Evolutionary conservation across 495 filamentous ascomycete genomes (phyloP).

Genomic region (Neurospora pannonica): DNA sequence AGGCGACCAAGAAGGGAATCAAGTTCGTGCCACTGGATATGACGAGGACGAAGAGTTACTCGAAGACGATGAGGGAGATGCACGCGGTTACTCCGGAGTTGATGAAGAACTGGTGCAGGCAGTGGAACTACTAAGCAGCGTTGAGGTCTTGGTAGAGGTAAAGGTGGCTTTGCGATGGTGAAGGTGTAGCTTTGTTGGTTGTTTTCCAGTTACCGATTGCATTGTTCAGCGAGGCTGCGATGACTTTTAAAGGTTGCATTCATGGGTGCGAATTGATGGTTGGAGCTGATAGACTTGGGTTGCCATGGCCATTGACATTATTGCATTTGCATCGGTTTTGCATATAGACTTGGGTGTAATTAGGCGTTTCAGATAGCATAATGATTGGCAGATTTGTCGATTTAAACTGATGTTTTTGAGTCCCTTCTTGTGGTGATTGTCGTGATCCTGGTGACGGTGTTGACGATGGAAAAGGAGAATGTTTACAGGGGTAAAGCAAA

Average conservation of each 20-base stretch:
- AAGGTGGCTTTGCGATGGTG: not conserved
- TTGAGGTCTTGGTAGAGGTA: not conserved
- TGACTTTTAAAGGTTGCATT: not conserved
- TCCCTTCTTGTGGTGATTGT: too few relatives aligned
- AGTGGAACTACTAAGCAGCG: slow-evolving; percentile 31
- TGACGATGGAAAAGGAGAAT: not conserved
- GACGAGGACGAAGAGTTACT: slow-evolving; percentile 19
- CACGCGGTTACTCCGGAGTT: slow-evolving; percentile 28
- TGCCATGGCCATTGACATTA: not conserved
- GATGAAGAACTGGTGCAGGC: slow-evolving; percentile 42
- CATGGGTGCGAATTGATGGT: too few relatives aligned
- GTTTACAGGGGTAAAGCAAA: not conserved
- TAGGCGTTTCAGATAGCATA: not conserved
- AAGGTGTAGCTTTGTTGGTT: not conserved
- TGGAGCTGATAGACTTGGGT: not conserved
- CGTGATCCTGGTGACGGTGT: not conserved
- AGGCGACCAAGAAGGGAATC: slow-evolving; percentile 9
- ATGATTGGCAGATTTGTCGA: not conserved
- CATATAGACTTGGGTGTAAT: not conserved
- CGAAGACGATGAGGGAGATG: slow-evolving; percentile 28
- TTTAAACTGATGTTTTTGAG: not conserved
- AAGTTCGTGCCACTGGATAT: slow-evolving; percentile 22
- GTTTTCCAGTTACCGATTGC: not conserved
- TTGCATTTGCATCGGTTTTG: not conserved
- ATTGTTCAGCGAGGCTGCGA: not conserved